Conservation (phyloP, 305 asterid genomes). For the Fraxinus nigra region DNA sequence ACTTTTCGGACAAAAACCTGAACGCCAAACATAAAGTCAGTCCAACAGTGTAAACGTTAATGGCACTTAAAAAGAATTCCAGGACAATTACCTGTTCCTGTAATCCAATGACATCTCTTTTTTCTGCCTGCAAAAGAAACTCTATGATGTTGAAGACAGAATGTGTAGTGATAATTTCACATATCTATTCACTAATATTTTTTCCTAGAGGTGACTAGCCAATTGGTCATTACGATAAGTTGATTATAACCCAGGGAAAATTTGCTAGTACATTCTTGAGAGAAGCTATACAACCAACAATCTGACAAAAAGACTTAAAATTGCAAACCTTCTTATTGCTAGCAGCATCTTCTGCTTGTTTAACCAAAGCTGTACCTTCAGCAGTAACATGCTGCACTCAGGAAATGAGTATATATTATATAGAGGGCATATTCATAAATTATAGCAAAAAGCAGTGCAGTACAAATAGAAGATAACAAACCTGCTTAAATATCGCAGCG, state of each 20-base stretch:
- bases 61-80: constrained; percentile 5
- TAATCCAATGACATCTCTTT: constrained; percentile 78
- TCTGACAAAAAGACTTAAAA: background rate
- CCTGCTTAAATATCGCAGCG: constrained; percentile 89
- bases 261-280: background rate
- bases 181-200: background rate
- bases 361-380: constrained; percentile 92
- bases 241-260: background rate
- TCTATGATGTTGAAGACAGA: background rate
- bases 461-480: constrained; percentile 30
- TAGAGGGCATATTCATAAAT: constrained; percentile 2
- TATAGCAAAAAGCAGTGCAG: background rate
- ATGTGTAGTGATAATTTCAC: background rate
- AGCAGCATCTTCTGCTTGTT: constrained; percentile 99
- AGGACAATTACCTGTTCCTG: constrained; percentile 72
- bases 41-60: constrained; percentile 21
- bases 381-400: constrained; percentile 83
- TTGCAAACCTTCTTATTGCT: constrained; percentile 78
- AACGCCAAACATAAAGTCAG: constrained; percentile 20
- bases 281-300: background rate
- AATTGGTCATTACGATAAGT: background rate
- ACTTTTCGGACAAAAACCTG: constrained; percentile 91
- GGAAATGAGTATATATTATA: constrained; percentile 20
- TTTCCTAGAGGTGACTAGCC: constrained; percentile 12
- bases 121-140: constrained; percentile 65